A percentile compares a stretch with the other conserved stretches of the same genome.
Evolutionary conservation across 1,284 basidiomycete species (phyloP).

Genomic region (Fomitopsis palustris): DNA sequence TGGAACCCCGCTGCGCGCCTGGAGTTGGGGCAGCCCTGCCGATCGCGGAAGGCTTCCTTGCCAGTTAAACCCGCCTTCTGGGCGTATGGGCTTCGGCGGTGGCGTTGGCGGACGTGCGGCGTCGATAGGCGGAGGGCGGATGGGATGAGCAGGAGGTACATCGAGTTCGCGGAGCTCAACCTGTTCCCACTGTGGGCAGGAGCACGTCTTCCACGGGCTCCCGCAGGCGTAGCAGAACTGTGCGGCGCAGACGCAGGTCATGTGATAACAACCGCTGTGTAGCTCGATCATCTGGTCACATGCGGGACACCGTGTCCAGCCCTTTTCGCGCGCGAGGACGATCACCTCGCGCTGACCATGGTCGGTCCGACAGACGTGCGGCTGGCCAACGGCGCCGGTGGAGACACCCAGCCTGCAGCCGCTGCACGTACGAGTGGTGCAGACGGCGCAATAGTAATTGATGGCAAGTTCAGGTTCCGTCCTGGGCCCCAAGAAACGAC

Average conservation of each 20-base stretch:
- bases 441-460: constrained; percentile 17
- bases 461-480: constrained; percentile 7
- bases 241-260: constrained; percentile 42
- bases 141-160: not conserved
- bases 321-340: constrained; percentile 27
- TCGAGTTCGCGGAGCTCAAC: constrained; percentile 27
- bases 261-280: constrained; percentile 40
- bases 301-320: constrained; percentile 43
- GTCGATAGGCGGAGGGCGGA: not conserved
- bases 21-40: not conserved
- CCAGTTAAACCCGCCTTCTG: not conserved
- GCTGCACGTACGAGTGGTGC: constrained; percentile 22
- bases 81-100: not conserved
- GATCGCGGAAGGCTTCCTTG: not conserved
- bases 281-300: constrained; percentile 42
- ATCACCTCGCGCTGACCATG: constrained; percentile 23
- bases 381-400: constrained; percentile 8
- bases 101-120: not conserved
- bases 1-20: not conserved
- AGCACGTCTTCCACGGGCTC: constrained; percentile 39
- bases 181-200: constrained; percentile 37
- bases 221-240: constrained; percentile 40
- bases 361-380: constrained; percentile 16
- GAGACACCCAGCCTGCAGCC: constrained; percentile 19
- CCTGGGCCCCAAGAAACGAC: constrained; percentile 31